Conservation (phyloP, 345 rosid species). For the Eutrema heterophyllum region DNA sequence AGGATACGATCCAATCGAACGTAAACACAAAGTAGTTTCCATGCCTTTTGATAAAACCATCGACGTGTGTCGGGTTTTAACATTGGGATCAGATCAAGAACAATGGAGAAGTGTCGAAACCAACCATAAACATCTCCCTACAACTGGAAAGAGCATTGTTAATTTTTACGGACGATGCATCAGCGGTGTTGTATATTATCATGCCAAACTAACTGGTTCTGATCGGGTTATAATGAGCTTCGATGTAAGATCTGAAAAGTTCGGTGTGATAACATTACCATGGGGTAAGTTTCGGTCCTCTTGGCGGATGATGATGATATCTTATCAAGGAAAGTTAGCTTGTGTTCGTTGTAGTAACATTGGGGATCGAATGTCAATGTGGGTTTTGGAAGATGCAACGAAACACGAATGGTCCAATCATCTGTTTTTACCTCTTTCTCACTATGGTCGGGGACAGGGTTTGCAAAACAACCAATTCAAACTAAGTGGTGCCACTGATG, state of each 20-base stretch:
- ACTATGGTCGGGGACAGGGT: neutral
- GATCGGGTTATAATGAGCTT: neutral
- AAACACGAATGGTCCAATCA: neutral
- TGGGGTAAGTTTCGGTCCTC: too few species aligned
- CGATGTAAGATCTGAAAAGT: too few species aligned
- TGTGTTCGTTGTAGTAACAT: neutral
- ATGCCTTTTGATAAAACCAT: neutral
- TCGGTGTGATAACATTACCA: neutral
- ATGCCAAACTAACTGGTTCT: neutral
- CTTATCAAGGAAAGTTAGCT: slow-evolving; percentile 9
- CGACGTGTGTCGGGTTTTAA: neutral
- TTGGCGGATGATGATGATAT: neutral
- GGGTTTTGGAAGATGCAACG: neutral
- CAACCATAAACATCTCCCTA: neutral
- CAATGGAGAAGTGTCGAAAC: neutral
- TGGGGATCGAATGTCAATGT: neutral
- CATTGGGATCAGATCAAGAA: neutral
- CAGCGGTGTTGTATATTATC: neutral
- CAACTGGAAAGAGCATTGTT: too few species aligned
- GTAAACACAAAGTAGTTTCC: slow-evolving; percentile 11
- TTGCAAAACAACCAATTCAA: neutral
- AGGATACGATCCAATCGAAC: neutral
- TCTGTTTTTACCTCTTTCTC: neutral
- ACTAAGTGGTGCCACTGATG: neutral
- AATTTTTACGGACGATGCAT: neutral